phyloP scores from a whole-genome alignment of 129 eudicot species.

The Flaveria sonorensis region DNA sequence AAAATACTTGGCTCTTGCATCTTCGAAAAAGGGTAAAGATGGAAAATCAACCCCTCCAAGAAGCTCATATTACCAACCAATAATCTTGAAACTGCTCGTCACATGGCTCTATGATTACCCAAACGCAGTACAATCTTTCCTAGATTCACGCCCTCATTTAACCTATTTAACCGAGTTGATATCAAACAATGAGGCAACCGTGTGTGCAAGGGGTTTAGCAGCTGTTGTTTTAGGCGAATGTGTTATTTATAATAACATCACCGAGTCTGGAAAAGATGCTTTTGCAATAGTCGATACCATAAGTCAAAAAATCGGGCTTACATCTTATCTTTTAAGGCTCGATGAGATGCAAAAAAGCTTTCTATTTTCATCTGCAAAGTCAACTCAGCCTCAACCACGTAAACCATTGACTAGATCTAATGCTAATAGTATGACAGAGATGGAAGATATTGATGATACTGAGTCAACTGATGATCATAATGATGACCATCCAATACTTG shows the following conservation, averaged over 20 bases:
- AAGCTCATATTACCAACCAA: conserved; percentile 63
- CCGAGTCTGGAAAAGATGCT: conserved; percentile 66
- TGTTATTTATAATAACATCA: conserved; percentile 55
- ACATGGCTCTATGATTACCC: conserved; percentile 85
- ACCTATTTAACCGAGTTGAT: conserved; percentile 74
- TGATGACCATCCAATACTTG: conserved; percentile 78
- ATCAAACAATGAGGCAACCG: conserved; percentile 57
- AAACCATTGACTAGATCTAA: conserved; percentile 74
- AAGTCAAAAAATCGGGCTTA: conserved; percentile 83
- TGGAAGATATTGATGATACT: conserved; percentile 67
- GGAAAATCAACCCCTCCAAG: conserved; percentile 58
- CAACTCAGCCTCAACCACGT: conserved; percentile 49
- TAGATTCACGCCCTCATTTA: conserved; percentile 86
- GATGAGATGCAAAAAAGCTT: conserved; percentile 87
- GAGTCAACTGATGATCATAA: conserved; percentile 47
- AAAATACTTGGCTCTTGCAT: conserved; percentile 89
- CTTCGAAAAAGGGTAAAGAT: conserved; percentile 67
- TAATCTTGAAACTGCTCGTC: conserved; percentile 77
- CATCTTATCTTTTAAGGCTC: conserved; percentile 71
- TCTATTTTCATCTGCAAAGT: conserved; percentile 62
- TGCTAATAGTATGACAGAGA: conserved; percentile 84
- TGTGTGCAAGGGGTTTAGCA: conserved; percentile 74
- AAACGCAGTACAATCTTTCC: conserved; percentile 76
- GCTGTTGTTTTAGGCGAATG: conserved; percentile 86
- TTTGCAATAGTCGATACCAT: conserved; percentile 74